Base-by-base conservation (phyloP, 1,284 basidiomycete genomes). In the Fistulinella cinereoalba region DNA sequence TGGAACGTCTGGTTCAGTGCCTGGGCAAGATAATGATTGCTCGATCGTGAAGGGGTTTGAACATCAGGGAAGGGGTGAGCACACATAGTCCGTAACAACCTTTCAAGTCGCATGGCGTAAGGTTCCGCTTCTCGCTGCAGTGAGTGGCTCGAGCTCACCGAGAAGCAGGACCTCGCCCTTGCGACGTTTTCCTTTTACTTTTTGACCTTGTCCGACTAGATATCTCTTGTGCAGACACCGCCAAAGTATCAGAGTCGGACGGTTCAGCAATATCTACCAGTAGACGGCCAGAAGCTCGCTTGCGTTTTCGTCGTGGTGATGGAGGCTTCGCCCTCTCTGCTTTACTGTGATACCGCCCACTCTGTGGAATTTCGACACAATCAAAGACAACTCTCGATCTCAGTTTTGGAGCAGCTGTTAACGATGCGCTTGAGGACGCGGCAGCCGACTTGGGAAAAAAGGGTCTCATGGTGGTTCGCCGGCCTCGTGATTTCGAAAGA, bases 141-240 rank as follows among this genome's bases (percentile, higher is more conserved):
- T 58, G 63, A 64, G 59, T 47, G 52, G 47, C 56, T 47, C 46
- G 44, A 46, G 61, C 59, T 61, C 61, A 61, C 59, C 59, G 61
- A 56, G 59, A 65, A 61, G 58, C 59, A 60, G 61, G 37, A 53
- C 62, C 56, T 48, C 37, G 53, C 8, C 34, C 21, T 36, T n/a
- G n/a, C 11, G 46, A 33, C 27, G 37, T 36, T 44, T 59, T 65
- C 40, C 44, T 60, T 43, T 56, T 61, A 46, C 47, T 64, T 41
- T 47, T 55, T 1, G 46, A 18, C 18, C 18, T n/a, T 9, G 46
- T 33, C 27, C 21, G 44, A 36, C 6, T 34, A 7, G 42, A 13
- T 28, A 18, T 37, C 18, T 40, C 50, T 43, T 46, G 51, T 2
- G 21, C 4, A 6, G 9, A 4, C 11, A 16, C 25, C 18, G 33